Percentiles rank a stretch among this genome's conserved stretches.
phyloP scores from a whole-genome alignment of 129 eudicot species.

The Artemisia tridentata region DNA sequence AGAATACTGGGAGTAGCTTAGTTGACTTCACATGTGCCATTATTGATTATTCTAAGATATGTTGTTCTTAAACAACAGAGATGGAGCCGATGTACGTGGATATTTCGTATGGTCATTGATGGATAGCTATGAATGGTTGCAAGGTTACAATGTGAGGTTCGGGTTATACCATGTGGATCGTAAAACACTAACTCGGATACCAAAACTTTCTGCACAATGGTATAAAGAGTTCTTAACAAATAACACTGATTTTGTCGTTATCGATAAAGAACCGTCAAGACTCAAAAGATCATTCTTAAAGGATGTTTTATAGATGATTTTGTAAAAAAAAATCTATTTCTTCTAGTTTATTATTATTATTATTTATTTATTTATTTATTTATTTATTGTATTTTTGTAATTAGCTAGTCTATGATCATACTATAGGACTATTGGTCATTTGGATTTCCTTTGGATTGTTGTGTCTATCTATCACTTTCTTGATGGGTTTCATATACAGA shows the following conservation, averaged over 20 bases:
- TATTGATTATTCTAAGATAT: background rate
- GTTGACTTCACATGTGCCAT: background rate
- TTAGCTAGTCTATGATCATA: background rate
- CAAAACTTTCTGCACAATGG: slow-evolving; percentile 74
- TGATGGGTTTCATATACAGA: no score
- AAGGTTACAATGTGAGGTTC: slow-evolving; percentile 43
- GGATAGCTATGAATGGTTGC: slow-evolving; percentile 69
- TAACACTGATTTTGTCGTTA: slow-evolving; percentile 26
- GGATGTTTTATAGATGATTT: slow-evolving; percentile 3
- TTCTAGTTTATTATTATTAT: no score
- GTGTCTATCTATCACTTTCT: background rate
- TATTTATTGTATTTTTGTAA: background rate
- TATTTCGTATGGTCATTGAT: slow-evolving; percentile 71
- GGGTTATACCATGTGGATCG: slow-evolving; percentile 69
- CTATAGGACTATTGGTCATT: background rate
- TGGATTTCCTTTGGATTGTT: background rate
- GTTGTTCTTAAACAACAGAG: slow-evolving; percentile 30
- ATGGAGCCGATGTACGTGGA: slow-evolving; percentile 86
- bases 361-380: no score
- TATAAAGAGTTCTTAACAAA: slow-evolving; percentile 46
- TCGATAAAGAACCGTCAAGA: slow-evolving; percentile 14
- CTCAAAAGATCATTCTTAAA: background rate
- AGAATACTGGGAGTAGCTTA: no score
- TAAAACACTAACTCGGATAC: slow-evolving; percentile 48
- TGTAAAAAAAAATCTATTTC: no score